A percentile compares a stretch with the other conserved stretches of the same genome.
Evolutionary conservation across 768 basidiomycete species (phyloP).

Genomic region (Suillus weaverae): DNA sequence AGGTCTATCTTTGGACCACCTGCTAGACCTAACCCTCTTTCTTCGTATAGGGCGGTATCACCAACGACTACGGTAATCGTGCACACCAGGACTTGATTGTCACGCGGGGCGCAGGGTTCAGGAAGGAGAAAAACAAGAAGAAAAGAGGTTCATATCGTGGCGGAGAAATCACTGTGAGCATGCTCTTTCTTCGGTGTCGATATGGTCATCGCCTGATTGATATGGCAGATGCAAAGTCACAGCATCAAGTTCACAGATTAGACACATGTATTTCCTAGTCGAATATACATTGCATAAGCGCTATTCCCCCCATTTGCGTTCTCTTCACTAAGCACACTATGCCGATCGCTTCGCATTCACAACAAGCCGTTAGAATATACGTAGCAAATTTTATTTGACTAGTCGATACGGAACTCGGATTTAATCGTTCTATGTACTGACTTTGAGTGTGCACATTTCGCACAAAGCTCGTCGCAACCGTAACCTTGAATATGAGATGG

Average conservation of each 20-base stretch:
- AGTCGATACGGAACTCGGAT: background rate
- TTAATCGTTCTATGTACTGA: background rate
- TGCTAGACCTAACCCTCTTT: background rate
- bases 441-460: background rate
- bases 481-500: background rate
- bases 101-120: conserved; percentile 91
- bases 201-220: conserved; percentile 5
- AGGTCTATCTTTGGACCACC: conserved; percentile 18
- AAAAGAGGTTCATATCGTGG: conserved; percentile 93
- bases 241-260: conserved; percentile 81
- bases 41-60: conserved; percentile 52
- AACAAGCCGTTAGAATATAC: background rate
- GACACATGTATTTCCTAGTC: conserved; percentile 8
- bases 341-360: background rate
- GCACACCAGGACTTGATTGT: conserved; percentile 89
- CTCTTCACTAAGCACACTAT: background rate
- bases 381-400: background rate
- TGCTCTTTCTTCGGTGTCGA: background rate
- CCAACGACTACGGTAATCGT: conserved; percentile 83
- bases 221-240: conserved; percentile 68
- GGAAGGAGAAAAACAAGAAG: conserved; percentile 99
- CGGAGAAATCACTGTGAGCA: conserved; percentile 88
- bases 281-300: background rate
- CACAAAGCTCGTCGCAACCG: background rate
- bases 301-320: background rate